Conservation (phyloP, 441 rosid genomes). For the Isatis lusitanica region DNA sequence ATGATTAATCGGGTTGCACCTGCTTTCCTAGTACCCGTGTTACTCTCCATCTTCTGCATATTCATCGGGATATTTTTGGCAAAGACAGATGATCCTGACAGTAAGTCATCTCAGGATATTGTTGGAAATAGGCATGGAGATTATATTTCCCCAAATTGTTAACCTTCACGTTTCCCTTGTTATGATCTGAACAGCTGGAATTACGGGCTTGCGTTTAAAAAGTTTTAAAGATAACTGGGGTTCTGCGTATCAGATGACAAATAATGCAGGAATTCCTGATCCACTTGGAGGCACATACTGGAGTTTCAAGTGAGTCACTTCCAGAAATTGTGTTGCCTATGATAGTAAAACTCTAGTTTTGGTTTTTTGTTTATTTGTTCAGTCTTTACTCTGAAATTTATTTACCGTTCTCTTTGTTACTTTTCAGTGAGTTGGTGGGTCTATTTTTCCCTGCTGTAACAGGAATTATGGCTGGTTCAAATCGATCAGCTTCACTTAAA, state of each 20-base stretch:
- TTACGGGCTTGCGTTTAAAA: conserved; percentile 72
- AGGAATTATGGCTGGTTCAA: conserved; percentile 99
- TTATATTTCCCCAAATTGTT: neutral
- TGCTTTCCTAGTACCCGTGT: conserved; percentile 92
- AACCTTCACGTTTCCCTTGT: conserved; percentile 22
- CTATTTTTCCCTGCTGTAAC: conserved; percentile 99
- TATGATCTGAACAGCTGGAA: conserved; percentile 63
- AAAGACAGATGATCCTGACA: conserved; percentile 65
- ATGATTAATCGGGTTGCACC: conserved; percentile 99
- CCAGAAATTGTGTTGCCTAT: conserved; percentile 17
- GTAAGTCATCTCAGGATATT: conserved; percentile 47
- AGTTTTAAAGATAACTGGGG: conserved; percentile 89
- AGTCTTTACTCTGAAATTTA: conserved; percentile 24
- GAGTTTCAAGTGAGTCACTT: conserved; percentile 79
- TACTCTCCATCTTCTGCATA: conserved; percentile 88
- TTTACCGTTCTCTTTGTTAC: conserved; percentile 14
- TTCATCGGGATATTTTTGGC: conserved; percentile 77
- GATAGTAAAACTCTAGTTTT: conserved; percentile 12
- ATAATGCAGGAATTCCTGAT: conserved; percentile 88
- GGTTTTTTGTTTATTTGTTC: conserved; percentile 8
- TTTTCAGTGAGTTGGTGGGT: conserved; percentile 92
- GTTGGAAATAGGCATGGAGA: conserved; percentile 5
- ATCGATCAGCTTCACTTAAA: conserved; percentile 92
- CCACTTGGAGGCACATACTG: conserved; percentile 67
- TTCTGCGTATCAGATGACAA: conserved; percentile 81